These are phyloP conservation scores for Saxophila tyrrhenica DNA, from an alignment of 495 filamentous ascomycete species.

Conservation along the genomic window DNA sequence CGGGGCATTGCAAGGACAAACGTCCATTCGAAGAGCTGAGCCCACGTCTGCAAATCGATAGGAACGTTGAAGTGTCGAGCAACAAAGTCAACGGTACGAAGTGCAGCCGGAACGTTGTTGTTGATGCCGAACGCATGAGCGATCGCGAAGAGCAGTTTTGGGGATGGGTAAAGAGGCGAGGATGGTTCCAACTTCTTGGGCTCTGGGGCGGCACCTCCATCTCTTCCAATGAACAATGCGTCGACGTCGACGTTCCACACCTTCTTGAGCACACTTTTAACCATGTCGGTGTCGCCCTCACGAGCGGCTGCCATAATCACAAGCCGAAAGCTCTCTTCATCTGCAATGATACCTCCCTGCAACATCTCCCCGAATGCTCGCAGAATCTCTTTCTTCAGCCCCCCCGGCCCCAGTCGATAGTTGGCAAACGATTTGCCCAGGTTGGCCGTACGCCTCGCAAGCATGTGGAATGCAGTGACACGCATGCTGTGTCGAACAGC, in stretches of 20 bases:
- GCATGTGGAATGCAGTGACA: slow-evolving; percentile 29
- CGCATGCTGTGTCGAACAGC: slow-evolving; percentile 32
- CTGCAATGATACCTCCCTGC: slow-evolving; percentile 31
- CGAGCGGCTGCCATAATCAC: slow-evolving; percentile 46
- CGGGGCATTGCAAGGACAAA: slow-evolving; percentile 38
- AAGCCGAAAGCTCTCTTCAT: slow-evolving; percentile 46
- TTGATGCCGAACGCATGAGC: slow-evolving; percentile 49
- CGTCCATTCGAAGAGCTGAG: slow-evolving; percentile 47
- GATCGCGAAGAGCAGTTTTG: slow-evolving; percentile 43
- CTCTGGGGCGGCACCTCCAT: slow-evolving; percentile 8
- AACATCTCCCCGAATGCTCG: slow-evolving; percentile 43
- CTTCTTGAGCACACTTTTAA: slow-evolving; percentile 39
- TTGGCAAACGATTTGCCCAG: background rate
- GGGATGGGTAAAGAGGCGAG: slow-evolving; percentile 46
- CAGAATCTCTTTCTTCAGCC: slow-evolving; percentile 26
- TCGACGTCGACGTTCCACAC: slow-evolving; percentile 51
- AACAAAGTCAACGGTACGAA: slow-evolving; percentile 45
- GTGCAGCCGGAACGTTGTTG: slow-evolving; percentile 42
- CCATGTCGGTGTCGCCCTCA: slow-evolving; percentile 39
- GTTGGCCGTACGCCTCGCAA: background rate
- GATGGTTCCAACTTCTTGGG: slow-evolving; percentile 10
- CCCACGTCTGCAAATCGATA: slow-evolving; percentile 43
- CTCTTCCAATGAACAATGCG: slow-evolving; percentile 25
- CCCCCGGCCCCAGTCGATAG: slow-evolving; percentile 16
- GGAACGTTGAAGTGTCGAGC: slow-evolving; percentile 42